These are phyloP conservation scores for Aspergillus ochraceoroseus DNA, from an alignment of 2,329 filamentous ascomycete genomes.

Conservation along the genomic window DNA sequence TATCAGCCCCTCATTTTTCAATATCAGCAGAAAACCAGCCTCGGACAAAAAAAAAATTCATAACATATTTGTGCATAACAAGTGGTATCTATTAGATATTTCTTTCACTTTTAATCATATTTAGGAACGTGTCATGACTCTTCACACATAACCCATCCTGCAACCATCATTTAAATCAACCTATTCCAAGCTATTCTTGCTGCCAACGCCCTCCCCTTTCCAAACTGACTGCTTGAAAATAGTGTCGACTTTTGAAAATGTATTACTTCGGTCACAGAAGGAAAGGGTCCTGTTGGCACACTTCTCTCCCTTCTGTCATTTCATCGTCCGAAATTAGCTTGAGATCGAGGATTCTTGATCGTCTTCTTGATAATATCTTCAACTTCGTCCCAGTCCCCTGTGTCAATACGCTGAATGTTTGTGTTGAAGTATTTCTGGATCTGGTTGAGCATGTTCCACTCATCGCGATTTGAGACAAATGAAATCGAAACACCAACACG, in stretches of 20 bases:
- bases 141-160: constrained; percentile 25
- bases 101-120: constrained; percentile 19
- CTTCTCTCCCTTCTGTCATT: not conserved
- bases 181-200: not conserved
- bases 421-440: constrained; percentile 79
- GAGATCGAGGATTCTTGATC: constrained; percentile 57
- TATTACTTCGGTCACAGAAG: too few species aligned
- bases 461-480: constrained; percentile 81
- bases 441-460: constrained; percentile 70
- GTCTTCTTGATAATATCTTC: constrained; percentile 76
- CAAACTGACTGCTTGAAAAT: too few species aligned
- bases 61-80: too few species aligned
- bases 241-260: too few species aligned
- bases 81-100: constrained; percentile 35
- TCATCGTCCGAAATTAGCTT: constrained; percentile 33
- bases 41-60: too few species aligned
- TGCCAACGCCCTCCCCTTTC: too few species aligned
- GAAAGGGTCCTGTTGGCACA: too few species aligned
- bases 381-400: constrained; percentile 84
- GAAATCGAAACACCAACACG: constrained; percentile 94
- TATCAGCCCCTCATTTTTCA: too few species aligned
- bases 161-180: constrained; percentile 12
- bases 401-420: constrained; percentile 73
- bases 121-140: constrained; percentile 28
- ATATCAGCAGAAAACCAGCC: too few species aligned